Base-by-base conservation (phyloP, 345 rosid genomes). In the Triadica sebifera region DNA sequence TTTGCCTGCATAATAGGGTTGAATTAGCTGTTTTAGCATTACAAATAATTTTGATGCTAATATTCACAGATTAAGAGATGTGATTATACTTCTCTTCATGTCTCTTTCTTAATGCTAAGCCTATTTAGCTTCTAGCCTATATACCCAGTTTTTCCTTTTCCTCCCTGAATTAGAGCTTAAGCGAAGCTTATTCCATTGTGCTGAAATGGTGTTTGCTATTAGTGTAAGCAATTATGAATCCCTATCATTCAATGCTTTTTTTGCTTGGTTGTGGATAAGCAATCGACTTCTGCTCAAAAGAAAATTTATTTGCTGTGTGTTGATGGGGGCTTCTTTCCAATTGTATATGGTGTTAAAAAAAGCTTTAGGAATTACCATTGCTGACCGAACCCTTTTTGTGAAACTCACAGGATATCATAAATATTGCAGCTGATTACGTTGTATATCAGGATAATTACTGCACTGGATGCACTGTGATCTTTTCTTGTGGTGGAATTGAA, bases 391-490 rank as follows among this genome's bases (percentile, higher is more conserved):
- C 46, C 68, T 69, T 68, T 68, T 47, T 81, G 66, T 79, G 73
- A 80, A 73, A 72, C 79, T 78, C 71, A 72, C 89, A 94, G 98
- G 89, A 80, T 80, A 85, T 75, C 56, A 61, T 66, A 62, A 66
- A 84, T 75, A 71, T 73, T 77, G 67, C 72, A 24, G 87, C 89
- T 59, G 98, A 94, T 79, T 94, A 87, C 83, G 82, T 86, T 71
- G 64, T 79, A 34, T 85, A 85, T 78, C 82, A 77, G 79, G 85
- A 80, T 71, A 77, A 77, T 65, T 79, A 67, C 67, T 86, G 74
- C 74, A 62, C 83, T 66, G 88, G 84, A 19, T 83, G 87, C 69
- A 34, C 78, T 46, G 87, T 92, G 20, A 77, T 76, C 2, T 91
- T 94, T 83, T 92, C 94, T 46, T 58, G 78, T 69, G 66, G 56